Base-by-base conservation (phyloP, 2,329 filamentous ascomycete species). In the Diaporthe velutina region DNA sequence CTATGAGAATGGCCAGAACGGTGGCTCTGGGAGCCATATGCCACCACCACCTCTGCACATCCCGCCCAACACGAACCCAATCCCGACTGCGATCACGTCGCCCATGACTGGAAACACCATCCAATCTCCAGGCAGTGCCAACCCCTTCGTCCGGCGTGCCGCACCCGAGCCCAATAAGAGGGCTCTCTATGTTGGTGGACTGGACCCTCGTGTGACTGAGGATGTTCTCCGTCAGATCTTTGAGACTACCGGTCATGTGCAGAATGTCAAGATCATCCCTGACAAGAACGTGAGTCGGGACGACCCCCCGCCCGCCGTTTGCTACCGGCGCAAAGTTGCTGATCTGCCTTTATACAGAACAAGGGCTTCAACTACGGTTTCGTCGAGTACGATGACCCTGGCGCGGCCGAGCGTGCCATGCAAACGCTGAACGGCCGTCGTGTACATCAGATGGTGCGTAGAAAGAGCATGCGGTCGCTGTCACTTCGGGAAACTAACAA, bases 331-430 rank as follows among this genome's bases (percentile, higher is more conserved):
- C 77, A 61, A 78, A 66, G 28, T 73, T 71, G 61, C 76, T 78
- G 61, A 76, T 75, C 73, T 45, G 66, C 75, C 79, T 80, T 85
- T 82, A 83, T 89, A 79, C 86, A 98, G 91, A 94, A 93, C 79
- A 98, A 98, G 89, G 97, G 97, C 64, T 97, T 95, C 89, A 99
- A 99, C 88, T 99, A 99, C 85, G 97, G 97, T 33, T 99, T 99
- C 82, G 94, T 99, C 78, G 97, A 99, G 85, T 99, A 98, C 85
- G 97, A 99, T 84, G 97, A 99, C 84, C 97, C 97, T 71, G 96
- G 94, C 84, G 95, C 96, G 77, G 97, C 97, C 79, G 97, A 99
- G 85, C 93, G 97, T 83, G 97, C 97, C 77, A 98, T 99, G 97
- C 92, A 95, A 85, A 98, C 96, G 73, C 89, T 99, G 79, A 99